Evolutionary conservation across 208 protist species (phyloP), one percentile per base, ranked within the genome.

Genomic region (Acanthamoeba quina): DNA sequence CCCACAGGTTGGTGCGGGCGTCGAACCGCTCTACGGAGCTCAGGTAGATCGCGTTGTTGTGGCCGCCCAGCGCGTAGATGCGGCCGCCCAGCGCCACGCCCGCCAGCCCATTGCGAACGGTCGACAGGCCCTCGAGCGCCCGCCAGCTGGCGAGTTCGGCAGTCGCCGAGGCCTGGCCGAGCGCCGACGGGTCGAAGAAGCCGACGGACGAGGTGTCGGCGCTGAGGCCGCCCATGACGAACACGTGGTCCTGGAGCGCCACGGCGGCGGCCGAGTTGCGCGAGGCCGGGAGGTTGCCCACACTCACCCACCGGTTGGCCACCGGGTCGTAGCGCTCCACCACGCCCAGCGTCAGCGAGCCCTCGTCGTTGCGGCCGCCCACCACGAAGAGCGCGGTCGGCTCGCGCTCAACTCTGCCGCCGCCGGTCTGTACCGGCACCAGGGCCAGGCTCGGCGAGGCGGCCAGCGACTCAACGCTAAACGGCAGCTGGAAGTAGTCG

Each of bases 31-130:
- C 72, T 0, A 80, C 72, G 72, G 72, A 80, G 72, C 72, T 80
- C 37, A 80, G 44, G 44, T 80, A 80, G 72, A 80, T 80, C 37
- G 72, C 72, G 72, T 80, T 80, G 44, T 80, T 80, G 72, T 80
- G 72, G 7, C 72, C 72, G 37, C 72, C 72, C 19, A 80, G 34
- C 26, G 72, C 72, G 24, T 80, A 80, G 72, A 80, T 52, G 72
- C 44, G 72, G 19, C 44, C 72, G 17, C 37, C 72, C 6, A 80
- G 19, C 34, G 44, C 72, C 41, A 52, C 72, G 31, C 72, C 72
- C 19, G 72, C 72, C 26, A 80, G 72, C 17, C 72, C 72, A 15
- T 80, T 80, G 37, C 72, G 31, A 41, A 80, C 72, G 37, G 72
- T 80, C 31, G 72, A 80, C 41, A 80, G 72, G 44, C 72, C 72